Evolutionary conservation across 1,284 basidiomycete species (phyloP).

Genomic region (Cronartium ribicola): DNA sequence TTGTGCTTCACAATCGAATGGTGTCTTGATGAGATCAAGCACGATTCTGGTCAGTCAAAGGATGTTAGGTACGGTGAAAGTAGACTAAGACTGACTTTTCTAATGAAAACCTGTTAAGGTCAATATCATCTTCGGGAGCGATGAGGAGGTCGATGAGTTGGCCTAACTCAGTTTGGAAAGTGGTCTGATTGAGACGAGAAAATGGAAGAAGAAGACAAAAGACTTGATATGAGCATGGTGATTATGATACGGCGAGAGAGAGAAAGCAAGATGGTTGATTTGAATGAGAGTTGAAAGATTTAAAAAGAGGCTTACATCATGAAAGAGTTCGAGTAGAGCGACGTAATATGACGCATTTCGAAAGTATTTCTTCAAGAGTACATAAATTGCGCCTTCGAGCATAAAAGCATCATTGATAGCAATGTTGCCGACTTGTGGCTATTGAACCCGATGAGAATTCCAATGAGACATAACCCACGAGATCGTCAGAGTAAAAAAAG

Average conservation of each 20-base stretch:
- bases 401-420: conserved; percentile 97
- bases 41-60: not conserved
- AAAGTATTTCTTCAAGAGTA: conserved; percentile 83
- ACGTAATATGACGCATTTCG: conserved; percentile 74
- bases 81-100: conserved; percentile 58
- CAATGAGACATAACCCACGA: not conserved
- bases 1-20: conserved; percentile 94
- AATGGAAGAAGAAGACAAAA: not conserved
- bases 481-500: not conserved
- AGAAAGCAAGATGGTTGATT: not conserved
- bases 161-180: conserved; percentile 92
- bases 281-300: not conserved
- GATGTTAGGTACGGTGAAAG: not conserved
- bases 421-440: conserved; percentile 70
- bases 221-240: not conserved
- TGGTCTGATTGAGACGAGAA: conserved; percentile 59
- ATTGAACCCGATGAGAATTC: too few species aligned
- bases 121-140: conserved; percentile 82
- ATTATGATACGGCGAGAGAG: not conserved
- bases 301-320: conserved; percentile 59
- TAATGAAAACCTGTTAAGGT: conserved; percentile 78
- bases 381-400: conserved; percentile 92
- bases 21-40: conserved; percentile 60
- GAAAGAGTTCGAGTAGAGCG: conserved; percentile 85
- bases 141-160: conserved; percentile 94